These are phyloP conservation scores for Sechiopsis laciniata DNA, from an alignment of 306 rosid genomes.

Conservation along the genomic window DNA sequence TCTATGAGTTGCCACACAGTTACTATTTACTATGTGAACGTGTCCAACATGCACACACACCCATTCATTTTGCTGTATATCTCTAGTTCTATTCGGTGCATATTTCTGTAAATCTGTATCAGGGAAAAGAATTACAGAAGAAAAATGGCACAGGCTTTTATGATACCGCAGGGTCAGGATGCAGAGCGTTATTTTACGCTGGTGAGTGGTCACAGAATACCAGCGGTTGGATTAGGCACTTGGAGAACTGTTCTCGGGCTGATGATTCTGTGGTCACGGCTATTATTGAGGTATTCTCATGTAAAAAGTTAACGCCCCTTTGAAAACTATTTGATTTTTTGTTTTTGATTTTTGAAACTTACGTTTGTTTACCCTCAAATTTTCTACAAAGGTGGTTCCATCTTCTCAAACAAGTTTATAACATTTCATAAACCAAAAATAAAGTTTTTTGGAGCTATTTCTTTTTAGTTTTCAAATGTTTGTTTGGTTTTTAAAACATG, in stretches of 20 bases:
- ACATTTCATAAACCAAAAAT: no score
- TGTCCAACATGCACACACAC: slow-evolving; percentile 37
- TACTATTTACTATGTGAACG: slow-evolving; percentile 22
- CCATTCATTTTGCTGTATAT: not conserved
- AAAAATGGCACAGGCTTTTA: slow-evolving; percentile 30
- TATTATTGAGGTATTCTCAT: slow-evolving; percentile 5
- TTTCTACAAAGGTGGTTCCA: no score
- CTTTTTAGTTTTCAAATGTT: no score
- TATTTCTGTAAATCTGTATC: not conserved
- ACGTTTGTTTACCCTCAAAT: no score
- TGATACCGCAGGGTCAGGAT: not conserved
- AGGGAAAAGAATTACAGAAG: not conserved
- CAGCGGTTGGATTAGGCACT: slow-evolving; percentile 17
- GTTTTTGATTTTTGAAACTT: no score
- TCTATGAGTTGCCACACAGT: not conserved
- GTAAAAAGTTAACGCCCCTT: not conserved
- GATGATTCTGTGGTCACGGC: slow-evolving; percentile 10
- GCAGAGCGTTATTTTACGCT: slow-evolving; percentile 10
- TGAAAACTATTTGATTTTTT: no score
- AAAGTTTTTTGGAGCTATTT: no score
- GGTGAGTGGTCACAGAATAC: slow-evolving; percentile 9
- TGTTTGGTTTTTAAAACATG: no score
- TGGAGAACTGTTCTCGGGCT: slow-evolving; percentile 5
- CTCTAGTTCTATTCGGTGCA: slow-evolving; percentile 12
- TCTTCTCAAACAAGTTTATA: no score